Base-by-base conservation (phyloP, 1,284 basidiomycete genomes). In the Trichosporon faecale region DNA sequence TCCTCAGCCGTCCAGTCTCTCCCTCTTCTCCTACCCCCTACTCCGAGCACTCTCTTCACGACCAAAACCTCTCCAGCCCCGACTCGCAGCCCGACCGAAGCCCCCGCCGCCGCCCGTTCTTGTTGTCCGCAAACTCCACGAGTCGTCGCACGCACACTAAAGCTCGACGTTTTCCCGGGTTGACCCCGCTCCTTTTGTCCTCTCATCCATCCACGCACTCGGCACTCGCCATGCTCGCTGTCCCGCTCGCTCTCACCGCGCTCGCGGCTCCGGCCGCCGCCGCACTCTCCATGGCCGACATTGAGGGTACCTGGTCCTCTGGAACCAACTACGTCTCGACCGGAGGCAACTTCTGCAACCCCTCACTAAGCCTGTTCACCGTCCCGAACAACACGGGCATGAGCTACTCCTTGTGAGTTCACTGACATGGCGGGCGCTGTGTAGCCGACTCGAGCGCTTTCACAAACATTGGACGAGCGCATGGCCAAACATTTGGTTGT, bases 291-390 rank as follows among this genome's bases (percentile, higher is more conserved):
- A 65, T 61, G 57, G 18, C 33, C 29, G 78, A 82, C 69, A 63
- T 97, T 66, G 75, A 80, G 31, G 95, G 95, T 0, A 95, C 93
- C 23, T 98, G 95, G 95, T 88, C 87, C 67, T 90, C 91, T 52
- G 93, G 93, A 23, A 89, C 88, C 75, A 86, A 87, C 75, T 85
- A 87, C 37, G 94, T 97, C 40, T 60, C 86, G 16, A 96, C 95
- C 18, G 95, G 95, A 49, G 46, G 89, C n/a, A 85, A 86, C 70
- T 96, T 95, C 80, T 93, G 91, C 57, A 89, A 90, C 79, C 94
- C 95, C 1, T 86, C 88, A 63, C 91, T 93, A 76, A 84, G 86
- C 83, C 86, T 90, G 2, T 97, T 98, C 84, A 89, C 71, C 60
- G 94, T 94, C 79, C 94, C 95, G 2, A 79, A 80, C 68, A 93